phyloP scores from a whole-genome alignment of 768 basidiomycete genomes.

The Hirschioporus abietinus region DNA sequence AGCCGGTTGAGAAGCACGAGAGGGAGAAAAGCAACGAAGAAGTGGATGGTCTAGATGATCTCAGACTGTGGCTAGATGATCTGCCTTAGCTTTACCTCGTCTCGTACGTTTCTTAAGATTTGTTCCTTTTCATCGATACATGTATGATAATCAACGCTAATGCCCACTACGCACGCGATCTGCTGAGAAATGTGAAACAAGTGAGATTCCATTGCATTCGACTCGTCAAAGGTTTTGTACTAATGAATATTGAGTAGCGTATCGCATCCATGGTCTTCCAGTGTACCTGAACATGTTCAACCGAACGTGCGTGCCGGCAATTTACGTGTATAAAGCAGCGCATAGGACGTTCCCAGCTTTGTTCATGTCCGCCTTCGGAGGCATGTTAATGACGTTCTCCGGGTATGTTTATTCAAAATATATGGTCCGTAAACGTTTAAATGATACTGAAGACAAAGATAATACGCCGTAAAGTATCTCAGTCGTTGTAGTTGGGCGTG shows the following conservation, averaged over 20 bases:
- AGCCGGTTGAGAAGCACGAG: slow-evolving; percentile 15
- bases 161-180: not conserved
- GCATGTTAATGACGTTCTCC: slow-evolving; percentile 32
- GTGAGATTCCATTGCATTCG: too few species aligned
- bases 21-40: slow-evolving; percentile 31
- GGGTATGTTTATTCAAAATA: not conserved
- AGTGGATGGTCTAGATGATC: slow-evolving; percentile 33
- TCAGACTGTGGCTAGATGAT: slow-evolving; percentile 47
- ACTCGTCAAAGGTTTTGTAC: too few species aligned
- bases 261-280: too few species aligned
- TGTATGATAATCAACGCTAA: not conserved
- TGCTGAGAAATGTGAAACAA: too few species aligned
- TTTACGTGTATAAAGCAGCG: too few species aligned
- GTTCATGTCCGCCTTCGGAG: slow-evolving; percentile 88
- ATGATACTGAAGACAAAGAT: not conserved
- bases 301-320: too few species aligned
- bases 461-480: too few species aligned
- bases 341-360: too few species aligned
- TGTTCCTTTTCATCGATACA: not conserved
- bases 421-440: not conserved
- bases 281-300: too few species aligned
- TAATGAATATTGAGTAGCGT: too few species aligned
- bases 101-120: not conserved
- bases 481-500: too few species aligned
- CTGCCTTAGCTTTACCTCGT: slow-evolving; percentile 24